Evolutionary conservation across 805 yeast genomes (phyloP).

Genomic region (Peterozyma xylosa): DNA sequence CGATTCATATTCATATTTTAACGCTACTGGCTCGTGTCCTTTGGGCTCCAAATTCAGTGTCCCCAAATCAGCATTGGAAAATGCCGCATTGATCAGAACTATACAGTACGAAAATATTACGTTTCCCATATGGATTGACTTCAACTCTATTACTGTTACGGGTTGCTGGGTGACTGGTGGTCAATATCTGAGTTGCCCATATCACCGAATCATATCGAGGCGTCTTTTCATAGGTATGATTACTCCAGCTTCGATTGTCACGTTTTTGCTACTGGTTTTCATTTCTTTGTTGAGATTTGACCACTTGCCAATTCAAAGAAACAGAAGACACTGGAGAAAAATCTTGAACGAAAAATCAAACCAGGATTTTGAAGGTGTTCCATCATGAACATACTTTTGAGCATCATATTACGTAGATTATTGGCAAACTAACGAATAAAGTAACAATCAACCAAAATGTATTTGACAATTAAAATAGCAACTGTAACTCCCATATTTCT

Average conservation of each 20-base stretch:
- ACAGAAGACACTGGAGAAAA: slow-evolving; percentile 58
- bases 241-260: slow-evolving; percentile 58
- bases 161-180: slow-evolving; percentile 89
- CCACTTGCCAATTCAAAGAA: slow-evolving; percentile 61
- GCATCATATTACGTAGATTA: neutral
- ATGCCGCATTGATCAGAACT: slow-evolving; percentile 17
- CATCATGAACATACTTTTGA: slow-evolving; percentile 42
- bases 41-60: slow-evolving; percentile 27
- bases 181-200: slow-evolving; percentile 71
- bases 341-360: slow-evolving; percentile 47
- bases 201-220: slow-evolving; percentile 44
- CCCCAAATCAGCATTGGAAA: slow-evolving; percentile 46
- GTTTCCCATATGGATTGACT: slow-evolving; percentile 64
- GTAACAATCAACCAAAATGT: too few relatives aligned
- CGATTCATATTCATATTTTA: slow-evolving; percentile 34
- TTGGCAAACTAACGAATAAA: too few relatives aligned
- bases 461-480: too few relatives aligned
- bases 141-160: slow-evolving; percentile 66
- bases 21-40: slow-evolving; percentile 29
- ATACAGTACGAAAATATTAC: slow-evolving; percentile 15
- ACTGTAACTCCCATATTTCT: neutral
- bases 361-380: slow-evolving; percentile 80
- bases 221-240: slow-evolving; percentile 56
- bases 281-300: slow-evolving; percentile 50
- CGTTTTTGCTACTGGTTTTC: slow-evolving; percentile 41